Evolutionary conservation across 1,284 basidiomycete species (phyloP).

Genomic region (Xerocomus nothofagi): DNA sequence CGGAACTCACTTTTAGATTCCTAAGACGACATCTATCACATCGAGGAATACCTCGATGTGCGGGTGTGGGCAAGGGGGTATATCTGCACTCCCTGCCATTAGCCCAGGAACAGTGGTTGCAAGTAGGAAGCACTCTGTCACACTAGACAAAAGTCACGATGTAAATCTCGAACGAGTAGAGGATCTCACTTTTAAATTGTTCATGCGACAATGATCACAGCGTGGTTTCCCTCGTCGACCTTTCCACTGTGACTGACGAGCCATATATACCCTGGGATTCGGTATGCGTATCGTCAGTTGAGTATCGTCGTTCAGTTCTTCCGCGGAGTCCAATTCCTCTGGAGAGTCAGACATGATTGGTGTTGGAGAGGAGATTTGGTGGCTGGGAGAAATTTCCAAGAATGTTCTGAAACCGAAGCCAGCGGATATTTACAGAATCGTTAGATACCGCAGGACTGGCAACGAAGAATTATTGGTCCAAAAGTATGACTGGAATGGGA

Average conservation of each 20-base stretch:
- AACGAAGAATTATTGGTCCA: conserved; percentile 12
- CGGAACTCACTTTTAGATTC: conserved; percentile 59
- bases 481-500: conserved; percentile 6
- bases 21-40: conserved; percentile 65
- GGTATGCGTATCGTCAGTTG: conserved; percentile 65
- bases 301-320: conserved; percentile 52
- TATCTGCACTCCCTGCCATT: conserved; percentile 64
- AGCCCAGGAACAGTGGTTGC: conserved; percentile 70
- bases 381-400: conserved; percentile 25
- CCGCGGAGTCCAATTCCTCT: conserved; percentile 45
- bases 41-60: conserved; percentile 70
- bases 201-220: conserved; percentile 67
- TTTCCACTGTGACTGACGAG: conserved; percentile 67
- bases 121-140: conserved; percentile 67
- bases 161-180: conserved; percentile 5
- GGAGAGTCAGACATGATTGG: conserved; percentile 38
- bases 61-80: conserved; percentile 69
- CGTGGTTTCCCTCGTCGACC: conserved; percentile 69
- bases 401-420: conserved; percentile 4
- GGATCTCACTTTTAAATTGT: conserved; percentile 63
- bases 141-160: conserved; percentile 45
- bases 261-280: conserved; percentile 55
- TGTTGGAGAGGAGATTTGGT: conserved; percentile 10
- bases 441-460: conserved; percentile 3
- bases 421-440: conserved; percentile 9